These are phyloP conservation scores for Aspergillus cristatus DNA, from an alignment of 495 filamentous ascomycete genomes.

Conservation along the genomic window DNA sequence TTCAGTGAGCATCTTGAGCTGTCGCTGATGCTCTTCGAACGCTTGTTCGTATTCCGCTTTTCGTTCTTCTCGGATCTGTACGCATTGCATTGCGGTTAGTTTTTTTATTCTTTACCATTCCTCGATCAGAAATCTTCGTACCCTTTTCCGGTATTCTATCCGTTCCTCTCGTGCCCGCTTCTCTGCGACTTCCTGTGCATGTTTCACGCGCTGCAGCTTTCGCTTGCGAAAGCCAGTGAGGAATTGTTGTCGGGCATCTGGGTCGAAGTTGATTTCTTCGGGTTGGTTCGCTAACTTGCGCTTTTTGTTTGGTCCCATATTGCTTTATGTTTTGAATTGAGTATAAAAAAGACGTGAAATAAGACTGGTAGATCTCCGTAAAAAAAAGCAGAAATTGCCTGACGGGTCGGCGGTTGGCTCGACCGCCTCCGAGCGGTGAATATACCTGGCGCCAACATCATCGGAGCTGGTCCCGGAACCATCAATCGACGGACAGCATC, in stretches of 20 bases:
- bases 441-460: slow-evolving; percentile 11
- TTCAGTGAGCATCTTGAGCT: slow-evolving; percentile 37
- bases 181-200: slow-evolving; percentile 68
- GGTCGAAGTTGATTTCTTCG: slow-evolving; percentile 80
- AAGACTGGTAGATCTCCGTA: background rate
- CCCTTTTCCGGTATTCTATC: slow-evolving; percentile 62
- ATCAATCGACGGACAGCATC: slow-evolving; percentile 4
- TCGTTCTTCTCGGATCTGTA: slow-evolving; percentile 69
- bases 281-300: slow-evolving; percentile 50
- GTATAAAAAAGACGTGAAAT: background rate
- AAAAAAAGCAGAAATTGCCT: slow-evolving; percentile 1
- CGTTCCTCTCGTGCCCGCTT: slow-evolving; percentile 66
- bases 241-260: slow-evolving; percentile 65
- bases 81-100: slow-evolving; percentile 6
- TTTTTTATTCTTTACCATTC: background rate
- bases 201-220: slow-evolving; percentile 71
- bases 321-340: background rate
- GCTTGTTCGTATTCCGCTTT: slow-evolving; percentile 70
- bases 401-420: slow-evolving; percentile 9
- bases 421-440: slow-evolving; percentile 18
- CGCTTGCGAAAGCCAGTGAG: slow-evolving; percentile 95
- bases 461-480: background rate
- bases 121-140: slow-evolving; percentile 18
- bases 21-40: slow-evolving; percentile 58
- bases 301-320: slow-evolving; percentile 50